phyloP scores from a whole-genome alignment of 1,284 basidiomycete genomes.

The Anthracocystis walkeri region DNA sequence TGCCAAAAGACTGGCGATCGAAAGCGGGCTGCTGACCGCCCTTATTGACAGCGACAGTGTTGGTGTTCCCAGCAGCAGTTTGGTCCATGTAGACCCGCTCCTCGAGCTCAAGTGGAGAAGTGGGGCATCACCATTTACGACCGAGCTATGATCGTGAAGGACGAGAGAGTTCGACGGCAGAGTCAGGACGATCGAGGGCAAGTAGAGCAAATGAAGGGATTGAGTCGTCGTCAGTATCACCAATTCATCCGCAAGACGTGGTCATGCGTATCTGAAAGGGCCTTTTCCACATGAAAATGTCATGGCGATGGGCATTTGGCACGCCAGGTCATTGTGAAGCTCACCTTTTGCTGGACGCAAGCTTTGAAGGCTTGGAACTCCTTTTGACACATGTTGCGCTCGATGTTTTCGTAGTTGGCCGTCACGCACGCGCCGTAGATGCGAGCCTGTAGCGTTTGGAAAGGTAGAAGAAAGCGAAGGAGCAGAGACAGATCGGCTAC shows the following conservation, averaged over 20 bases:
- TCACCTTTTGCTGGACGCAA: slow-evolving; percentile 74
- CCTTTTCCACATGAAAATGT: background rate
- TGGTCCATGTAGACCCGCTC: slow-evolving; percentile 38
- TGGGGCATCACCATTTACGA: slow-evolving; percentile 29
- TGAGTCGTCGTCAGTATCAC: background rate
- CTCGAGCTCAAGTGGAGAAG: background rate
- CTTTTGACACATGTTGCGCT: slow-evolving; percentile 79
- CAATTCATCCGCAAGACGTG: background rate
- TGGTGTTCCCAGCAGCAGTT: slow-evolving; percentile 21
- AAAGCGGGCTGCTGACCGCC: slow-evolving; percentile 15
- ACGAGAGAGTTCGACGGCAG: background rate
- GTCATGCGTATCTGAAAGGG: too few species aligned
- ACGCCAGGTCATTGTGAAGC: background rate
- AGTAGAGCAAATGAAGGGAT: background rate
- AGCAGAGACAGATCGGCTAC: too few species aligned
- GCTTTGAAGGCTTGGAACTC: slow-evolving; percentile 82
- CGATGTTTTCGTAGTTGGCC: slow-evolving; percentile 80
- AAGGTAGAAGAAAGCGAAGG: background rate
- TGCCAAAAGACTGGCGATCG: slow-evolving; percentile 29
- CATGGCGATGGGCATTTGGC: background rate
- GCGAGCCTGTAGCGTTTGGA: slow-evolving; percentile 73
- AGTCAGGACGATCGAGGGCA: background rate
- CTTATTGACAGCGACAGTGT: slow-evolving; percentile 29
- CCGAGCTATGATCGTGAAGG: slow-evolving; percentile 20
- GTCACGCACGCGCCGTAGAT: slow-evolving; percentile 83